Evolutionary conservation across 352 stramenopile species (phyloP).

Genomic region (Pythium biforme): DNA sequence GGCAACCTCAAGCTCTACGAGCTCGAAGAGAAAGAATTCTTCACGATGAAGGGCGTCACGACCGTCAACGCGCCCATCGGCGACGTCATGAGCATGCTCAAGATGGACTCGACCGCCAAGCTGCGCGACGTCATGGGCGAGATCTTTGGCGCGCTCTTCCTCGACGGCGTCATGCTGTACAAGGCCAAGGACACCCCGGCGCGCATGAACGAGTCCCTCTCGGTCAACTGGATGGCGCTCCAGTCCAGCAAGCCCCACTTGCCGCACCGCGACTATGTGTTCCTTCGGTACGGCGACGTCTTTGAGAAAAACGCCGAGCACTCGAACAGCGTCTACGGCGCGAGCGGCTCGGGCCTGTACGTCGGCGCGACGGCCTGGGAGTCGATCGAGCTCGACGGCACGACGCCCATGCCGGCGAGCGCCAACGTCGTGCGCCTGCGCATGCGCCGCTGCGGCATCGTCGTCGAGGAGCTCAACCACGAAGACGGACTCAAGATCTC

Average conservation of each 20-base stretch:
- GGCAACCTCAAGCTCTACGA: conserved; percentile 73
- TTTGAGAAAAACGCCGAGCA: conserved; percentile 75
- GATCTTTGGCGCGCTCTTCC: conserved; percentile 80
- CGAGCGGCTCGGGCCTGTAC: conserved; percentile 61
- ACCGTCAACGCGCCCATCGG: conserved; percentile 67
- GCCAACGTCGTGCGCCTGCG: conserved; percentile 80
- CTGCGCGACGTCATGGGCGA: conserved; percentile 80
- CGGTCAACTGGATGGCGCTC: conserved; percentile 81
- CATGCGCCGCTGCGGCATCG: conserved; percentile 75
- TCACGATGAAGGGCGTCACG: conserved; percentile 81
- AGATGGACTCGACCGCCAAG: conserved; percentile 64
- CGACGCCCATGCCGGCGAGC: conserved; percentile 61
- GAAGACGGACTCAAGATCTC: conserved; percentile 65
- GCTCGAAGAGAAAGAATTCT: conserved; percentile 79
- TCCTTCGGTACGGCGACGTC: conserved; percentile 73
- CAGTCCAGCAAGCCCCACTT: conserved; percentile 81
- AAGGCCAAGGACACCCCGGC: conserved; percentile 48
- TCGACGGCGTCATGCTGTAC: conserved; percentile 77
- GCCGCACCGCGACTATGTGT: conserved; percentile 87
- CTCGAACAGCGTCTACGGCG: conserved; percentile 45
- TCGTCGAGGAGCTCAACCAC: conserved; percentile 69
- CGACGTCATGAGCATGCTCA: conserved; percentile 80
- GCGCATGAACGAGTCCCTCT: conserved; percentile 64
- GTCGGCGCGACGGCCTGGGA: conserved; percentile 82
- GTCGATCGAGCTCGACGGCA: conserved; percentile 80